phyloP scores from a whole-genome alignment of 2,329 filamentous ascomycete species.

The Zelopaecilomyces penicillatus region DNA sequence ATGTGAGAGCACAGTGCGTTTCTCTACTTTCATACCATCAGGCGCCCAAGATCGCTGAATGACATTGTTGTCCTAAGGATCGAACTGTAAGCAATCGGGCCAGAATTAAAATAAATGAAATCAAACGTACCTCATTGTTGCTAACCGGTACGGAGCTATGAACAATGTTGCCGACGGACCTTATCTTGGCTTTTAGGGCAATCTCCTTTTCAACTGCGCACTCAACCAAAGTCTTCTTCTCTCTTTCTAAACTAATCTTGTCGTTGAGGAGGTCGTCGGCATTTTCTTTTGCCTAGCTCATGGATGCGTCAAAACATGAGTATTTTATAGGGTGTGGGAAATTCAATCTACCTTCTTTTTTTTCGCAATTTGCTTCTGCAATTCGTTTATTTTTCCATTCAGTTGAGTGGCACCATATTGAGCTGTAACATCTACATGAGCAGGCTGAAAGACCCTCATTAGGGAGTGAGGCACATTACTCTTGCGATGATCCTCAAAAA shows the following conservation, averaged over 20 bases:
- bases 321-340: too few relatives aligned
- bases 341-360: slow-evolving; percentile 94
- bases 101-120: neutral
- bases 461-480: slow-evolving; percentile 35
- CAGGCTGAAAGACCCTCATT: neutral
- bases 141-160: slow-evolving; percentile 79
- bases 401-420: slow-evolving; percentile 74
- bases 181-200: slow-evolving; percentile 67
- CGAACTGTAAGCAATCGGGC: neutral
- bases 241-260: slow-evolving; percentile 68
- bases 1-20: slow-evolving; percentile 74
- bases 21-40: slow-evolving; percentile 63
- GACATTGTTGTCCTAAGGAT: slow-evolving; percentile 63
- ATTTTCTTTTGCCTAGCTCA: slow-evolving; percentile 77
- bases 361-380: slow-evolving; percentile 80
- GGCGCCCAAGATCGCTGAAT: slow-evolving; percentile 74
- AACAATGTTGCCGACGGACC: slow-evolving; percentile 64
- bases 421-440: slow-evolving; percentile 25
- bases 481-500: slow-evolving; percentile 79
- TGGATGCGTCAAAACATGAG: too few relatives aligned
- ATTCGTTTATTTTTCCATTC: slow-evolving; percentile 74
- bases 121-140: slow-evolving; percentile 58
- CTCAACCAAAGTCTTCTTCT: slow-evolving; percentile 74
- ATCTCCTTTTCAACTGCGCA: slow-evolving; percentile 67
- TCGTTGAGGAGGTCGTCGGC: slow-evolving; percentile 70